Evolutionary conservation across 2,329 filamentous ascomycete species (phyloP).

Genomic region (Trichoderma pleuroti): DNA sequence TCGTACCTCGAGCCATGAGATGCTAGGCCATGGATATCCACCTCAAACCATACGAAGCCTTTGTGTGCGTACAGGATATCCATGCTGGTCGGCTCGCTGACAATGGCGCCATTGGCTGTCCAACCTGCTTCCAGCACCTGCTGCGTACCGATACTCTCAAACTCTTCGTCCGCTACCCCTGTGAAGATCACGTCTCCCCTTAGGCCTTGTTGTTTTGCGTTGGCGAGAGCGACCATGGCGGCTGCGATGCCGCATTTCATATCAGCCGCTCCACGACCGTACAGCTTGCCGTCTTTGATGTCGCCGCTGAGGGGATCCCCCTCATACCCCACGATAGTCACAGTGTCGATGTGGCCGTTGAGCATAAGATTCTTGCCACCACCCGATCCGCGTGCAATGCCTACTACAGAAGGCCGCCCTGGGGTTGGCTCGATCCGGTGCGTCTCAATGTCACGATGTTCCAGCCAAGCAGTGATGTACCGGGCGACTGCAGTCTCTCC

Average conservation of each 20-base stretch:
- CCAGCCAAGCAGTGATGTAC: slow-evolving; percentile 48
- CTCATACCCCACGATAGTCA: slow-evolving; percentile 46
- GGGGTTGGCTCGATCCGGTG: slow-evolving; percentile 46
- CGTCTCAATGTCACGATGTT: slow-evolving; percentile 48
- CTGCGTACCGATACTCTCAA: slow-evolving; percentile 47
- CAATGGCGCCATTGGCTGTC: slow-evolving; percentile 50
- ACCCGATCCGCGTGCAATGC: slow-evolving; percentile 44
- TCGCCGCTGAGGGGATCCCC: slow-evolving; percentile 43
- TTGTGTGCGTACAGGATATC: slow-evolving; percentile 46
- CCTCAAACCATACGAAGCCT: slow-evolving; percentile 47
- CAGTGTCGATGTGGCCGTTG: slow-evolving; percentile 53
- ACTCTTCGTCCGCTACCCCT: slow-evolving; percentile 54
- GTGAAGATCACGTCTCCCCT: slow-evolving; percentile 50
- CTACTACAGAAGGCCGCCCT: slow-evolving; percentile 50
- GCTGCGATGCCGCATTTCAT: slow-evolving; percentile 53
- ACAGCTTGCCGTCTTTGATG: slow-evolving; percentile 38
- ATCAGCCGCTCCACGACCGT: slow-evolving; percentile 46
- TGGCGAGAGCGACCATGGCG: slow-evolving; percentile 40
- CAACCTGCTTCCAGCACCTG: slow-evolving; percentile 50
- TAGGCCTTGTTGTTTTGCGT: slow-evolving; percentile 37
- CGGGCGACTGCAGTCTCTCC: slow-evolving; percentile 46
- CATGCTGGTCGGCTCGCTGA: slow-evolving; percentile 46
- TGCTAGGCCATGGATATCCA: slow-evolving; percentile 41
- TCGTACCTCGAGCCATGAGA: slow-evolving; percentile 42
- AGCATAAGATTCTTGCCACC: slow-evolving; percentile 48